phyloP scores from a whole-genome alignment of 768 basidiomycete species.

The Pleurotus sapidus region DNA sequence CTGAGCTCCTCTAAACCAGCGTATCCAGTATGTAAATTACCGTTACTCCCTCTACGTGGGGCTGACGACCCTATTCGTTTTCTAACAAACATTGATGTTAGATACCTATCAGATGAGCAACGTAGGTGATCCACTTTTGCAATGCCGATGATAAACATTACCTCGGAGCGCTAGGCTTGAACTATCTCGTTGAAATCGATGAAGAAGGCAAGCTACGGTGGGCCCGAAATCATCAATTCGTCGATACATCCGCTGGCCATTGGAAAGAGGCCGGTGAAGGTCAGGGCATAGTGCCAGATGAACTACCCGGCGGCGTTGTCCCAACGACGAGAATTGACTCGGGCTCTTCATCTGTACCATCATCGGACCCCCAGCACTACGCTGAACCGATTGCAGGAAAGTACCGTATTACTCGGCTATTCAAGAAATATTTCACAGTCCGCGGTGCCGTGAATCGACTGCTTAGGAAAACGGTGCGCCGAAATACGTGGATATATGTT shows the following conservation, averaged over 20 bases:
- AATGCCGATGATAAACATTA: not conserved
- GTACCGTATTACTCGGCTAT: constrained; percentile 32
- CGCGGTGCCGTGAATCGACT: constrained; percentile 51
- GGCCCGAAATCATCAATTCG: constrained; percentile 53
- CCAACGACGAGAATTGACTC: constrained; percentile 15
- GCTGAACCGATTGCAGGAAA: constrained; percentile 26
- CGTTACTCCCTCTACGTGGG: not conserved
- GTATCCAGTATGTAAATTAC: constrained; percentile 35
- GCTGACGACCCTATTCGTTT: not conserved
- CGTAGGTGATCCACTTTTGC: constrained; percentile 25
- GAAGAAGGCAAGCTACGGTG: constrained; percentile 51
- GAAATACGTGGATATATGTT: constrained; percentile 71
- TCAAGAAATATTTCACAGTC: constrained; percentile 45
- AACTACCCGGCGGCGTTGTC: constrained; percentile 13
- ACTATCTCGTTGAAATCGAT: constrained; percentile 62
- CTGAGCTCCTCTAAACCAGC: constrained; percentile 21
- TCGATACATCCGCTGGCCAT: constrained; percentile 57
- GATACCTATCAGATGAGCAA: constrained; percentile 59
- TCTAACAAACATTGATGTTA: constrained; percentile 14
- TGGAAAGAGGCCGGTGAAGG: constrained; percentile 65
- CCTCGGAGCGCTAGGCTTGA: constrained; percentile 38
- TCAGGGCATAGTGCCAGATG: constrained; percentile 46
- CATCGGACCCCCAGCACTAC: constrained; percentile 41
- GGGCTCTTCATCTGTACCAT: constrained; percentile 12
- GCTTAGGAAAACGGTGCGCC: constrained; percentile 53